Conservation (phyloP, 495 filamentous ascomycete species). For the Penicillium salamii region DNA sequence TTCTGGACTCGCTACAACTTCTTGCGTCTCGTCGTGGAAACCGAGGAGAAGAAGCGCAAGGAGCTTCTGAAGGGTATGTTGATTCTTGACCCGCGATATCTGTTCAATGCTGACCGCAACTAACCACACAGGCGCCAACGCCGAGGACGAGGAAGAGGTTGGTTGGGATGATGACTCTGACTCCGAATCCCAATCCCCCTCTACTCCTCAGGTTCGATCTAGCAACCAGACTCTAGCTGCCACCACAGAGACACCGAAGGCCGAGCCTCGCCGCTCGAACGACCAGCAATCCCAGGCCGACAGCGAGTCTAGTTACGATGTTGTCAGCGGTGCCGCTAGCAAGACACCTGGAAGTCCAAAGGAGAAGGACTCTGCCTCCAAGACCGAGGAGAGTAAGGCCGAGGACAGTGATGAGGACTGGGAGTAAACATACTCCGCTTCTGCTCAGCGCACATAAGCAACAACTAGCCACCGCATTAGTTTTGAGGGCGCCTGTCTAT, state of each 20-base stretch:
- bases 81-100: neutral
- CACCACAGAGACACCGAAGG: slow-evolving; percentile 44
- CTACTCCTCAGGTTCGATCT: slow-evolving; percentile 44
- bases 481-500: neutral
- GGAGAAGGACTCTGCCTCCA: slow-evolving; percentile 53
- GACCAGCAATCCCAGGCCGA: slow-evolving; percentile 81
- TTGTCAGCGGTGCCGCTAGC: slow-evolving; percentile 83
- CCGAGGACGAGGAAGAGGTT: slow-evolving; percentile 71
- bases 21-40: slow-evolving; percentile 87
- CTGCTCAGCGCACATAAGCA: slow-evolving; percentile 11
- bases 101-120: slow-evolving; percentile 16
- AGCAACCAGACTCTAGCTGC: slow-evolving; percentile 16
- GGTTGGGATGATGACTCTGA: slow-evolving; percentile 83
- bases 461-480: neutral
- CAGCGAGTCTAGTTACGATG: slow-evolving; percentile 90
- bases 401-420: slow-evolving; percentile 74
- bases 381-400: slow-evolving; percentile 57
- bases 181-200: slow-evolving; percentile 52
- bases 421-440: slow-evolving; percentile 57
- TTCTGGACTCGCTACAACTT: slow-evolving; percentile 99
- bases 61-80: slow-evolving; percentile 86
- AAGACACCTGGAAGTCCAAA: slow-evolving; percentile 75
- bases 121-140: slow-evolving; percentile 52
- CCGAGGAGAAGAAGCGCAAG: slow-evolving; percentile 85
- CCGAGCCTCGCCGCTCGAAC: slow-evolving; percentile 75